Conservation (phyloP, 495 filamentous ascomycete species). For the Aspergillus carlsbadensis region DNA sequence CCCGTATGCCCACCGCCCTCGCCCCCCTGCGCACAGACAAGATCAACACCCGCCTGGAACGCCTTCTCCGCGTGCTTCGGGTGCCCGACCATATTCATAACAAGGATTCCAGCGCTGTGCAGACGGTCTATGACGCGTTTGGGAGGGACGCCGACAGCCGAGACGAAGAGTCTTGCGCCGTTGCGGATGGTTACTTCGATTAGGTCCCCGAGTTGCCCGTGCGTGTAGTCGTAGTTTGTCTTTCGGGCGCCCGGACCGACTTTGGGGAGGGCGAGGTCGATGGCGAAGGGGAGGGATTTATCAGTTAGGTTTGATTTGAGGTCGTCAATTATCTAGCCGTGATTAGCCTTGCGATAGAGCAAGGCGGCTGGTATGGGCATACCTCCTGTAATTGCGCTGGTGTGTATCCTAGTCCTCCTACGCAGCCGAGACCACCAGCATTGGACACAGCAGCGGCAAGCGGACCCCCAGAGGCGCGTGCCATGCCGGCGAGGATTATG, state of each 20-base stretch:
- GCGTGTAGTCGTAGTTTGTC: constrained; percentile 92
- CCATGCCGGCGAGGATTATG: constrained; percentile 87
- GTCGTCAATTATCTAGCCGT: constrained; percentile 67
- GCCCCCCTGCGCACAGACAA: constrained; percentile 80
- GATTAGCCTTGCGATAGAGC: too few relatives aligned
- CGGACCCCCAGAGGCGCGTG: constrained; percentile 70
- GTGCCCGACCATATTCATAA: constrained; percentile 96
- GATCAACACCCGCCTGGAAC: constrained; percentile 74
- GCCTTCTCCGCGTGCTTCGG: constrained; percentile 87
- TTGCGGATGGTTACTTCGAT: constrained; percentile 76
- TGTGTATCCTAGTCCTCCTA: constrained; percentile 85
- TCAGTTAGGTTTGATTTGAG: constrained; percentile 67
- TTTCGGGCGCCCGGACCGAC: constrained; percentile 76
- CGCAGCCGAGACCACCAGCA: constrained; percentile 79
- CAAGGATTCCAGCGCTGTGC: constrained; percentile 70
- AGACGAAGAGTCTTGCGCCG: constrained; percentile 77
- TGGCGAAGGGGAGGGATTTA: constrained; percentile 73
- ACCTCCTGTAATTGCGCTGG: constrained; percentile 62
- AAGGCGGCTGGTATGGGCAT: too few relatives aligned
- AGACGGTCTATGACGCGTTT: constrained; percentile 63
- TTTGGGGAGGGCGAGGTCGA: constrained; percentile 85
- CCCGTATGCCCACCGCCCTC: constrained; percentile 82
- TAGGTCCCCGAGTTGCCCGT: constrained; percentile 77
- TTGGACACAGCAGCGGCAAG: constrained; percentile 88
- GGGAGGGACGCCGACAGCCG: constrained; percentile 80